Percentiles rank a stretch among this genome's conserved stretches.
Conservation (phyloP, 306 rosid species). For the Quercus rubra region DNA sequence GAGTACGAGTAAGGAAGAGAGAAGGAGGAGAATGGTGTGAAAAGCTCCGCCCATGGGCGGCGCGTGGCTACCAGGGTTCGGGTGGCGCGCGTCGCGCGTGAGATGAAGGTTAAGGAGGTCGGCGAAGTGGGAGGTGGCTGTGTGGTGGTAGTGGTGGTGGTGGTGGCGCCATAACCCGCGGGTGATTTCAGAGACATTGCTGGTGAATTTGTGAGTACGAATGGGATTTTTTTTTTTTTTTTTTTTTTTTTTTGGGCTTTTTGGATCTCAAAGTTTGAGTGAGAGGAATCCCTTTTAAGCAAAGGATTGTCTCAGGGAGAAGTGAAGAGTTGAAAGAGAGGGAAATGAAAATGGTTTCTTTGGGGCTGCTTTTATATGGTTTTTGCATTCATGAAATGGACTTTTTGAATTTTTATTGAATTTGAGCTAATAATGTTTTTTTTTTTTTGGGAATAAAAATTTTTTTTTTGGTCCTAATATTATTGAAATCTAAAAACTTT, state of each 20-base stretch:
- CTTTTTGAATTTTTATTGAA: too few species aligned
- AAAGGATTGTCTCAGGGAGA: not conserved
- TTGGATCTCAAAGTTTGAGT: not conserved
- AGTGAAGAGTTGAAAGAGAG: not conserved
- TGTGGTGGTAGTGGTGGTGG: conserved; percentile 2
- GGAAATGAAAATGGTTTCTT: too few species aligned
- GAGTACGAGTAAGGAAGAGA: conserved; percentile 29
- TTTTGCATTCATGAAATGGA: too few species aligned
- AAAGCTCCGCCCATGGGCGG: conserved; percentile 50
- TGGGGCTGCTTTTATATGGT: too few species aligned
- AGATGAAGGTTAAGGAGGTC: conserved; percentile 16
- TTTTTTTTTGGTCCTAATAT: too few species aligned
- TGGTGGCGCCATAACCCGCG: conserved; percentile 18
- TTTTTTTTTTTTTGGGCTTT: too few species aligned
- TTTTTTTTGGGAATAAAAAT: too few species aligned
- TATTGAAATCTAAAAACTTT: too few species aligned
- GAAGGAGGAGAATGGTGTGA: conserved; percentile 24
- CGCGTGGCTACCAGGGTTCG: conserved; percentile 30
- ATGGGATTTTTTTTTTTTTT: not conserved
- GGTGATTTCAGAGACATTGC: conserved; percentile 21
- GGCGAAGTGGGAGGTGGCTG: conserved; percentile 4
- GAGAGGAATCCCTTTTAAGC: not conserved
- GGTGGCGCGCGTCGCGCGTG: conserved; percentile 27
- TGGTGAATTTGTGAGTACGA: not conserved
- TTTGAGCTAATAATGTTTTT: too few species aligned